A percentile compares a stretch with the other conserved stretches of the same genome.
phyloP scores from a whole-genome alignment of 306 rosid genomes.

The Oemleria cerasiformis region DNA sequence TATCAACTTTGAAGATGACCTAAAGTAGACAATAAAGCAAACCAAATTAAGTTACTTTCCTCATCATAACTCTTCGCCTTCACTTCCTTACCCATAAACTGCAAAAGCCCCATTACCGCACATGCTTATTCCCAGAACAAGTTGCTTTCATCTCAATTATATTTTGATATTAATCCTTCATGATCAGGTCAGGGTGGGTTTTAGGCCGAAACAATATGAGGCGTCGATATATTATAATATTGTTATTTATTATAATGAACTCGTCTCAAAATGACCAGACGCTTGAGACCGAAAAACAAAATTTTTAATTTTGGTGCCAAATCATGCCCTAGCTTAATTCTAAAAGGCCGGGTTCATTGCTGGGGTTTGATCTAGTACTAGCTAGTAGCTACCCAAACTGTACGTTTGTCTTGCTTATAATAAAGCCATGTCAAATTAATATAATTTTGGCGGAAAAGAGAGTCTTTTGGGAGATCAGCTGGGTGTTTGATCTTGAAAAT shows the following conservation, averaged over 20 bases:
- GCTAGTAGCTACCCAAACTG: not conserved
- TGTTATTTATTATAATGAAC: too few species aligned
- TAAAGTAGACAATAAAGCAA: constrained; percentile 16
- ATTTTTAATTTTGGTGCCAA: too few species aligned
- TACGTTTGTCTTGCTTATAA: constrained; percentile 6
- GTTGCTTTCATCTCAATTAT: constrained; percentile 4
- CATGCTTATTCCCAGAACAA: not conserved
- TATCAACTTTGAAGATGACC: constrained; percentile 33
- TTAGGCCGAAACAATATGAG: too few species aligned
- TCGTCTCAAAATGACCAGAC: not conserved
- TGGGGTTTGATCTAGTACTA: not conserved
- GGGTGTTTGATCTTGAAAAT: not conserved
- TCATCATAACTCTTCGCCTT: not conserved
- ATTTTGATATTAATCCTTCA: not conserved
- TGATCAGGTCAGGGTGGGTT: too few species aligned
- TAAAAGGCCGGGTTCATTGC: too few species aligned
- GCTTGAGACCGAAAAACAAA: not conserved
- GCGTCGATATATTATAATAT: too few species aligned
- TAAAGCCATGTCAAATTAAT: too few species aligned
- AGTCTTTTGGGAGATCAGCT: not conserved
- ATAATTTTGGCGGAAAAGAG: not conserved
- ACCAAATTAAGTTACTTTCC: constrained; percentile 17
- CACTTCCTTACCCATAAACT: not conserved
- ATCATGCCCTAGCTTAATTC: not conserved
- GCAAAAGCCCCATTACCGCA: constrained; percentile 6